These are phyloP conservation scores for Claviceps quebecensis DNA, from an alignment of 2,329 filamentous ascomycete species.

Conservation along the genomic window DNA sequence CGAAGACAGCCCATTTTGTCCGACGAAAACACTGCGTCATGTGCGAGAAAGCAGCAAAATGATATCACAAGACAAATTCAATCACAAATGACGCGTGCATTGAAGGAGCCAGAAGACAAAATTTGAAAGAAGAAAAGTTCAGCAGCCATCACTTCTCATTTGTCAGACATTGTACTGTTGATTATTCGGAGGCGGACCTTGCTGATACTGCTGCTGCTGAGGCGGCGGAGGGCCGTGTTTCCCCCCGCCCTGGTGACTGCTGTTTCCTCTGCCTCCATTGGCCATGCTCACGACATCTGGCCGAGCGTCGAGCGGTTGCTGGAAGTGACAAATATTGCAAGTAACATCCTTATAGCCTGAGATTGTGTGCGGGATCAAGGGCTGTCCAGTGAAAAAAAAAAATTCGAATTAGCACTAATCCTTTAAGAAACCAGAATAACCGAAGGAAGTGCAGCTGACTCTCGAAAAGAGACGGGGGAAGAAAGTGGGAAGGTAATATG, in stretches of 20 bases:
- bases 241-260: constrained; percentile 12
- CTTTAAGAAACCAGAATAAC: no score
- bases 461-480: no score
- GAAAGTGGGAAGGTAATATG: neutral
- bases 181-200: neutral
- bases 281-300: constrained; percentile 41
- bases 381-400: constrained; percentile 24
- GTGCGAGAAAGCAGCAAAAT: no score
- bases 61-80: no score
- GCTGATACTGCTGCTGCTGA: constrained; percentile 8
- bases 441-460: neutral
- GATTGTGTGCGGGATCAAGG: constrained; percentile 56
- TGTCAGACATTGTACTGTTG: neutral
- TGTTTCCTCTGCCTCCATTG: constrained; percentile 20
- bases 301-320: constrained; percentile 48
- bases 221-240: constrained; percentile 15
- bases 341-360: constrained; percentile 54
- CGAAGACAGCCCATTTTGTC: no score
- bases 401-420: neutral
- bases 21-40: no score
- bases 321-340: constrained; percentile 65
- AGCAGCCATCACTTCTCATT: neutral
- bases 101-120: neutral
- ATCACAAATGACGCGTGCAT: neutral
- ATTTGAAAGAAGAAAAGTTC: neutral